A percentile compares a stretch with the other conserved stretches of the same genome.
Conservation (phyloP, 2,329 filamentous ascomycete species). For the Aspergillus neotritici region DNA sequence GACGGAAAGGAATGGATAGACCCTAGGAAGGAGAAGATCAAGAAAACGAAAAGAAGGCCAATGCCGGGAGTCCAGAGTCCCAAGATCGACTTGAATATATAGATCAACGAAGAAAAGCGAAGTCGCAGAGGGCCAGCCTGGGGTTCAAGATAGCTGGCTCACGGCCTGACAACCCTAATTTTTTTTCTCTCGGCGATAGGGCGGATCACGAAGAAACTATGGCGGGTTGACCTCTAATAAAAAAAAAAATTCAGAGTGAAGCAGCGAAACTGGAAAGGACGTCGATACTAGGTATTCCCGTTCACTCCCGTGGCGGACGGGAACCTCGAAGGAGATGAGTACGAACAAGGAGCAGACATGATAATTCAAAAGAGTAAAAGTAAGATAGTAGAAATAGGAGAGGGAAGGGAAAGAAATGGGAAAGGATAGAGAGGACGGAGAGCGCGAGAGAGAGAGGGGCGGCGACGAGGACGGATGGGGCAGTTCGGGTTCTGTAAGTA, state of each 20-base stretch:
- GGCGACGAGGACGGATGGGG: constrained; percentile 16
- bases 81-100: constrained; percentile 8
- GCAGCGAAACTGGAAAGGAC: too few species aligned
- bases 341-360: constrained; percentile 32
- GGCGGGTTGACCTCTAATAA: constrained; percentile 12
- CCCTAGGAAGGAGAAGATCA: constrained; percentile 1
- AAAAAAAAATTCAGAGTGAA: constrained; percentile 8
- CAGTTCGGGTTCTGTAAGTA: constrained; percentile 11
- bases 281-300: constrained; percentile 31
- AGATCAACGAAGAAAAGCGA: constrained; percentile 5
- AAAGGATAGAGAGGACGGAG: constrained; percentile 12
- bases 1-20: constrained; percentile 11
- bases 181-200: constrained; percentile 10
- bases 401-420: constrained; percentile 12
- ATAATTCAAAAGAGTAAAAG: constrained; percentile 21
- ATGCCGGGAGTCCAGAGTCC: constrained; percentile 10
- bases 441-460: constrained; percentile 18
- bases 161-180: constrained; percentile 10
- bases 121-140: constrained; percentile 5
- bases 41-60: constrained; percentile 5
- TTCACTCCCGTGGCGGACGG: constrained; percentile 44
- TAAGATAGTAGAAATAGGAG: constrained; percentile 14
- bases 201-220: constrained; percentile 24
- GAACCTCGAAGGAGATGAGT: constrained; percentile 29
- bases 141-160: constrained; percentile 11